Evolutionary conservation across 2,329 filamentous ascomycete genomes (phyloP).

Genomic region (Davidsoniella eucalypti): DNA sequence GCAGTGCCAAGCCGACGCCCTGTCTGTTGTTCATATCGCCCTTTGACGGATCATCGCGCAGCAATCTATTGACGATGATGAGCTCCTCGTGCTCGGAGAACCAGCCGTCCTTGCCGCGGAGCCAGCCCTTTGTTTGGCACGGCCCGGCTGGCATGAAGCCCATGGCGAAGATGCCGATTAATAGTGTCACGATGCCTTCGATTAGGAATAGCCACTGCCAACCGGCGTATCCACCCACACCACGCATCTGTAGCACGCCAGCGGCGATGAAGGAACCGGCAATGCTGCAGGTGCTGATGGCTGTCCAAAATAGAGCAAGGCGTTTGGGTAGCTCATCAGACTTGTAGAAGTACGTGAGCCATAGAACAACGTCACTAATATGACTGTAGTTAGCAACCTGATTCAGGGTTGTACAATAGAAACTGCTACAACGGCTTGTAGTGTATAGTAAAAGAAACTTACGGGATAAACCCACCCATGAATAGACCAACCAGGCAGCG

Average conservation of each 20-base stretch:
- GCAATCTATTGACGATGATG: slow-evolving; percentile 44
- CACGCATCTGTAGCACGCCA: slow-evolving; percentile 22
- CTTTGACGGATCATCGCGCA: slow-evolving; percentile 44
- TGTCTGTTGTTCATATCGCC: slow-evolving; percentile 44
- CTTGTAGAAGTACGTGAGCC: slow-evolving; percentile 21
- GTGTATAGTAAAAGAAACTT: slow-evolving; percentile 14
- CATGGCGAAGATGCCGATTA: slow-evolving; percentile 28
- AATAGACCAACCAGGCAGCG: slow-evolving; percentile 29
- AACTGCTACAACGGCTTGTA: not conserved
- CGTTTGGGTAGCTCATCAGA: slow-evolving; percentile 19
- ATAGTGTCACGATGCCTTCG: slow-evolving; percentile 19
- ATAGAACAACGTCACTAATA: slow-evolving; percentile 18
- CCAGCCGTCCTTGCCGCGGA: slow-evolving; percentile 42
- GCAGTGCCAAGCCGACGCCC: slow-evolving; percentile 25
- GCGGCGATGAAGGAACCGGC: slow-evolving; percentile 31
- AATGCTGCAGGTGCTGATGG: slow-evolving; percentile 16
- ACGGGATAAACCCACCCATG: slow-evolving; percentile 35
- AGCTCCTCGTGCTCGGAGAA: slow-evolving; percentile 43
- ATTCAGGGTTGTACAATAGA: not conserved
- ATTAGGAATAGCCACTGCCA: slow-evolving; percentile 23
- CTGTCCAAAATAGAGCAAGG: slow-evolving; percentile 20
- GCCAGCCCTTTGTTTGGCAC: slow-evolving; percentile 36
- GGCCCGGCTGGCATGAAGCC: slow-evolving; percentile 30
- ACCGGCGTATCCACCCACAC: slow-evolving; percentile 22
- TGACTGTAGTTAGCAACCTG: no score